Percentiles rank a stretch among this genome's conserved stretches.
Evolutionary conservation across 768 basidiomycete genomes (phyloP).

Genomic region (Kwoniella pini): DNA sequence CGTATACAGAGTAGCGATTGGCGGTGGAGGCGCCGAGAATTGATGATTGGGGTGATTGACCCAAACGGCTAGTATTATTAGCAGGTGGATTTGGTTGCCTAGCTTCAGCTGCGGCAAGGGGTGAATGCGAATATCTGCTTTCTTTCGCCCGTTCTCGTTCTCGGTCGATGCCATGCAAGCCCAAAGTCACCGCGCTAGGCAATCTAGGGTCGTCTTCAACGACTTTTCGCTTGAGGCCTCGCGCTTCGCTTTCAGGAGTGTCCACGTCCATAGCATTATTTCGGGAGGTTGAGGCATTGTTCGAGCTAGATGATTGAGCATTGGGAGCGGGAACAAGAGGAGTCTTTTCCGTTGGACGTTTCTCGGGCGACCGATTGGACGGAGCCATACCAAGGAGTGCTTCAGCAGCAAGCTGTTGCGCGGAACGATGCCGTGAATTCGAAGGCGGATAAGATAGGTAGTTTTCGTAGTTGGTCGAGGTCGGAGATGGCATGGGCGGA

Average conservation of each 20-base stretch:
- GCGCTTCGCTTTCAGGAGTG: slow-evolving; percentile 27
- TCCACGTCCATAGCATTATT: slow-evolving; percentile 22
- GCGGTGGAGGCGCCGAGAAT: slow-evolving; percentile 16
- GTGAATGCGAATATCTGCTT: slow-evolving; percentile 29
- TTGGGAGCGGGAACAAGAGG: slow-evolving; percentile 17
- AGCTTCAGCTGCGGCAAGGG: slow-evolving; percentile 18
- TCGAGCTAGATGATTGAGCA: slow-evolving; percentile 13
- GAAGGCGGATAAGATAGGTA: background rate
- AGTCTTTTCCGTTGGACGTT: slow-evolving; percentile 5
- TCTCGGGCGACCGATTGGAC: slow-evolving; percentile 23
- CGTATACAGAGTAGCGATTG: slow-evolving; percentile 42
- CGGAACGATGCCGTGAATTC: slow-evolving; percentile 27
- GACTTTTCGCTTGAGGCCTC: slow-evolving; percentile 48
- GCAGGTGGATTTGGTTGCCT: slow-evolving; percentile 18
- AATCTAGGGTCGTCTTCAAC: slow-evolving; percentile 36
- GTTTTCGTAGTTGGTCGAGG: background rate
- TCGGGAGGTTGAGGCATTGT: slow-evolving; percentile 11
- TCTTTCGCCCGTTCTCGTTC: slow-evolving; percentile 32
- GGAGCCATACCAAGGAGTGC: slow-evolving; percentile 52
- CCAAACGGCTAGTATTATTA: slow-evolving; percentile 15
- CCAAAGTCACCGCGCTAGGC: slow-evolving; percentile 23
- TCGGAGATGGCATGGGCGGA: slow-evolving; percentile 7
- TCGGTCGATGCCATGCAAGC: slow-evolving; percentile 20
- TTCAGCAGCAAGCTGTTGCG: slow-evolving; percentile 53
- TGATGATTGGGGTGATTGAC: slow-evolving; percentile 13